Evolutionary conservation across 177 flowering plant genomes (phyloP), one percentile per base, ranked within the genome.

Genomic region (Vitis hybrid): DNA sequence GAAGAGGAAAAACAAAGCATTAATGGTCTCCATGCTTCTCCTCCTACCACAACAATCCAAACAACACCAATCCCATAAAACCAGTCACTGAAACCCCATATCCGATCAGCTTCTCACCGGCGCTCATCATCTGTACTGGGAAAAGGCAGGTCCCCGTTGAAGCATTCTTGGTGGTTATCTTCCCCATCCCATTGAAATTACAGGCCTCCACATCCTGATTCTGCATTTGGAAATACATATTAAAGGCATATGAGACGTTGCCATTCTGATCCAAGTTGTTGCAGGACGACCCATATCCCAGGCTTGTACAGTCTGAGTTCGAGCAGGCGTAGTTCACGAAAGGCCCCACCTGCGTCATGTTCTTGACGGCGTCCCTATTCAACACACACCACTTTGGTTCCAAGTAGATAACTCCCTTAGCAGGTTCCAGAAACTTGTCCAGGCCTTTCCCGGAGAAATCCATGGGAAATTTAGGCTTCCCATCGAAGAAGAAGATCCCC

Each of bases 401-500:
- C 75, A 82, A 50, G 76, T 87, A 87, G 51, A 74, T 60, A 1
- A 90, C 90, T 1, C 83, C 87, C 72, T 88, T 79, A 0, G 90
- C 91, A 0, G 56, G 81, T 5, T 77, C 69, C 0, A 75, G 77
- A 56, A 68, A n/a, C 66, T 72, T 76, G 9, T 79, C 78, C 0
- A 72, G 59, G 0, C 88, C 88, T 15, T 74, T 56, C 3, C 95
- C 88, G 0, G 83, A 59, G 9, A 88, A 55, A 63, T 90, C 91
- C 56, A 90, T 72, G 0, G 79, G 68, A 50, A 86, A 90, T 71
- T 90, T 90, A 1, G 95, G 90, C 58, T 77, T 54, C 2, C 92
- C 95, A 30, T 90, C 92, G 51, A 70, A 87, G 0, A 64, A 77
- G 34, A 87, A 90, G 30, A 90, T 82, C 40, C 95, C 95, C 95